phyloP scores from a whole-genome alignment of 306 rosid genomes.

The Notholithocarpus densiflorus region DNA sequence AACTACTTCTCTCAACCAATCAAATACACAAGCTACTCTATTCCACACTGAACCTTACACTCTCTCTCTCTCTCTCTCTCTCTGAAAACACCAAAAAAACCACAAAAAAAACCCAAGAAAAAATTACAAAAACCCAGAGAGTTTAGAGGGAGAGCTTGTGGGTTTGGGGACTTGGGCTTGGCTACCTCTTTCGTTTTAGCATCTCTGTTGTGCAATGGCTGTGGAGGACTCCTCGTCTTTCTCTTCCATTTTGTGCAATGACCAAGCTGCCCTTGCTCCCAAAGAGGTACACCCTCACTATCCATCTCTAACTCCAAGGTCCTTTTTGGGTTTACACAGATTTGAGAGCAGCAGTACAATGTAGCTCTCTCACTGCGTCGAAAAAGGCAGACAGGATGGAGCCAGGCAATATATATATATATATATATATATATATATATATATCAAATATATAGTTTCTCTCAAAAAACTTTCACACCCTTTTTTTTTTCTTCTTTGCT shows the following conservation, averaged over 20 bases:
- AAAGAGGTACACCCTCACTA: slow-evolving; percentile 41
- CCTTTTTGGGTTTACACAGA: slow-evolving; percentile 50
- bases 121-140: slow-evolving; percentile 6
- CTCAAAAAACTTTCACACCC: slow-evolving; percentile 31
- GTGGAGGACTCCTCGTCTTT: slow-evolving; percentile 22
- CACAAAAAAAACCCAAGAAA: slow-evolving; percentile 1
- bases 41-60: not conserved
- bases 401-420: slow-evolving; percentile 54
- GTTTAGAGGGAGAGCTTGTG: slow-evolving; percentile 13
- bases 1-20: slow-evolving; percentile 46
- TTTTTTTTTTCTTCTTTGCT: not conserved
- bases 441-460: slow-evolving; percentile 23
- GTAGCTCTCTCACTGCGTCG: slow-evolving; percentile 60
- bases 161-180: slow-evolving; percentile 14
- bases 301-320: slow-evolving; percentile 53
- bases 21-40: slow-evolving; percentile 25
- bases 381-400: slow-evolving; percentile 70
- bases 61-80: not conserved
- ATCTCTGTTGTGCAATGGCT: slow-evolving; percentile 39
- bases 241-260: slow-evolving; percentile 25
- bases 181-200: slow-evolving; percentile 3
- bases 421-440: slow-evolving; percentile 5
- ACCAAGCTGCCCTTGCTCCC: slow-evolving; percentile 41
- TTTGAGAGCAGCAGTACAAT: slow-evolving; percentile 41
- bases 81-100: not conserved